Base-by-base conservation (phyloP, 495 filamentous ascomycete genomes). In the Trichoderma parareesei region DNA sequence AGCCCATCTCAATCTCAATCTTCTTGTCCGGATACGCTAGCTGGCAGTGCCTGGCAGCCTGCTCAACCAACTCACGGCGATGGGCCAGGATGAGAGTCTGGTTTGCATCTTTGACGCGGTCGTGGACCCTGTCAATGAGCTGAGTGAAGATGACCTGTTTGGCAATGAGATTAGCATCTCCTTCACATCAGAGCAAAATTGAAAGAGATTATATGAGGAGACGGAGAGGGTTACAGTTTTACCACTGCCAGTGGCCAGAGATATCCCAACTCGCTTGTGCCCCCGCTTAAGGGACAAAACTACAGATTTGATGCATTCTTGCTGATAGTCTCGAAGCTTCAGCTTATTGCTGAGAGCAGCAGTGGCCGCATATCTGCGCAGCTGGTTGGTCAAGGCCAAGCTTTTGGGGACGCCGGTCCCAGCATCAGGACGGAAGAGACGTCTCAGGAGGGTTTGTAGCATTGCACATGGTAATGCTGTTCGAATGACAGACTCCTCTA, bases 61-160 rank as follows among this genome's bases (percentile, higher is more conserved):
- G 94, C 69, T 98, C 90, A 43, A 96, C 92, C n/a, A 99, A 87
- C 75, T 98, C 94, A 44, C 87, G 86, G 10, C 95, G 85, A 77
- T 99, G 94, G 53, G 88, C 94, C 33, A 99, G 79, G 66, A 99
- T 96, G 66, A 99, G 81, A 0, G 92, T 96, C 71, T 91, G 91
- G 4, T 84, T 84, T 14, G 88, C 87, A 42, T 67, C 59, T 41
- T 81, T 72, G 55, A 80, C 76, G n/a, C 73, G 78, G 7, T 87
- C 75, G 62, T 80, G 77, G 61, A 97, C 78, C 57, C 90, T 90
- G 64, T 88, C 85, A 61, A 99, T 97, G 10, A 99, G 81, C 67
- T 96, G 91, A 6, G 93, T 98, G 79, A 99, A 99, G 67, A 99
- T 92, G 69, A 98, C 87, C 89, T 92, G 40, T 20, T 55, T 20